phyloP scores from a whole-genome alignment of 768 basidiomycete species.

The Flagelloscypha sp. region DNA sequence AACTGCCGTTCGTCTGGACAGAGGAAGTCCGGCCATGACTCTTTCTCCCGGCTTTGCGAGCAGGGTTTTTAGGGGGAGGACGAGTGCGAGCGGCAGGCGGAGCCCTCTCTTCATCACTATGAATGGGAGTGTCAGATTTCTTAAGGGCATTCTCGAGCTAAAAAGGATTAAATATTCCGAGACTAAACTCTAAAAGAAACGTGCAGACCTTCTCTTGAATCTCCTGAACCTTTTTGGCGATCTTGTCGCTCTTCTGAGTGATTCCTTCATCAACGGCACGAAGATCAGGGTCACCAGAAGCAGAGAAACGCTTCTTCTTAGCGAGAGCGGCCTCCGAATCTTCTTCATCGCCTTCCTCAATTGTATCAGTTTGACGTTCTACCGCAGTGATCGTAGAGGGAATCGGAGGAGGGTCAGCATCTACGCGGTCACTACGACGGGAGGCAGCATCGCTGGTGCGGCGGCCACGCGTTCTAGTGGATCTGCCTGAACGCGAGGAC shows the following conservation, averaged over 20 bases:
- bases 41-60: constrained; percentile 11
- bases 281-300: constrained; percentile 58
- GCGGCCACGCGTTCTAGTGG: constrained; percentile 43
- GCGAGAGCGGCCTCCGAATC: constrained; percentile 34
- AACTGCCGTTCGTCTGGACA: constrained; percentile 22
- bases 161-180: constrained; percentile 3
- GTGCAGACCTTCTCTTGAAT: constrained; percentile 84
- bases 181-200: not conserved
- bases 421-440: constrained; percentile 50
- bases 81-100: constrained; percentile 31
- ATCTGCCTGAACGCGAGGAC: constrained; percentile 51
- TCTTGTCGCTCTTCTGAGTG: constrained; percentile 76
- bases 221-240: constrained; percentile 78
- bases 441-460: constrained; percentile 51
- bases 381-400: constrained; percentile 24
- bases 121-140: constrained; percentile 44
- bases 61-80: constrained; percentile 26
- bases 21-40: constrained; percentile 20
- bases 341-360: constrained; percentile 52
- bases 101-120: constrained; percentile 28
- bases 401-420: constrained; percentile 23
- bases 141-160: constrained; percentile 73
- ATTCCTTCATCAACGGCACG: constrained; percentile 82
- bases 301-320: constrained; percentile 76
- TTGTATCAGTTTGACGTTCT: constrained; percentile 43